phyloP scores from a whole-genome alignment of 2,329 filamentous ascomycete species.

The Colletotrichum paranaense region DNA sequence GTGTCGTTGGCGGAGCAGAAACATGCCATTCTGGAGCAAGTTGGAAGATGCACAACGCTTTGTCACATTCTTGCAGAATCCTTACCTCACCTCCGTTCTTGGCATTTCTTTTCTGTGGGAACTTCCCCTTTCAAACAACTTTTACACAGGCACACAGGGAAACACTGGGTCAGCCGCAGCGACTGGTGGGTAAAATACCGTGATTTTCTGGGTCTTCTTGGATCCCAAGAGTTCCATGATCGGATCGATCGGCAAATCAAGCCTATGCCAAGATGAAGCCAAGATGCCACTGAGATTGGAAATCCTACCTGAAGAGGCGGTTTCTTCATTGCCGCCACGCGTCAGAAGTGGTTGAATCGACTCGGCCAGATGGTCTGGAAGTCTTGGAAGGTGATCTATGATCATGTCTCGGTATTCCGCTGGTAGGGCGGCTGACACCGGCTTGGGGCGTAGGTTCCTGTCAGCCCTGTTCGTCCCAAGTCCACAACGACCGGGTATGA shows the following conservation, averaged over 20 bases:
- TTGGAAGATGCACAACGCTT: not conserved
- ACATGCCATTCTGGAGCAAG: not conserved
- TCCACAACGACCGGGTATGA: not conserved
- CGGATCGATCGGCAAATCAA: conserved; percentile 31
- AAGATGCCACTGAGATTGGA: conserved; percentile 18
- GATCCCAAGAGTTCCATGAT: conserved; percentile 14
- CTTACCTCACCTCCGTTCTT: not conserved
- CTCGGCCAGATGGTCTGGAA: not conserved
- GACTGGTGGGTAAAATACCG: conserved; percentile 5
- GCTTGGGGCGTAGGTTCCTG: not conserved
- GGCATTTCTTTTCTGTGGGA: not conserved
- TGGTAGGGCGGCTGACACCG: not conserved
- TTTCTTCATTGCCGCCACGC: not conserved
- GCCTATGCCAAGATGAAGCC: conserved; percentile 31
- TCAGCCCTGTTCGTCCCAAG: conserved; percentile 5
- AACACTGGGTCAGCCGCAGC: not conserved
- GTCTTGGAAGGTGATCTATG: not conserved
- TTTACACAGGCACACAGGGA: not conserved
- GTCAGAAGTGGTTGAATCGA: not conserved
- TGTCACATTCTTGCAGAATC: not conserved
- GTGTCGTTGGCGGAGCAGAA: not conserved
- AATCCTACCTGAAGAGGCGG: conserved; percentile 2
- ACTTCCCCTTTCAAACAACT: not conserved
- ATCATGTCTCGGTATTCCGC: not conserved
- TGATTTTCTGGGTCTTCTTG: not conserved